Evolutionary conservation across 2,329 filamentous ascomycete genomes (phyloP).

Genomic region (Leptographium flavum): DNA sequence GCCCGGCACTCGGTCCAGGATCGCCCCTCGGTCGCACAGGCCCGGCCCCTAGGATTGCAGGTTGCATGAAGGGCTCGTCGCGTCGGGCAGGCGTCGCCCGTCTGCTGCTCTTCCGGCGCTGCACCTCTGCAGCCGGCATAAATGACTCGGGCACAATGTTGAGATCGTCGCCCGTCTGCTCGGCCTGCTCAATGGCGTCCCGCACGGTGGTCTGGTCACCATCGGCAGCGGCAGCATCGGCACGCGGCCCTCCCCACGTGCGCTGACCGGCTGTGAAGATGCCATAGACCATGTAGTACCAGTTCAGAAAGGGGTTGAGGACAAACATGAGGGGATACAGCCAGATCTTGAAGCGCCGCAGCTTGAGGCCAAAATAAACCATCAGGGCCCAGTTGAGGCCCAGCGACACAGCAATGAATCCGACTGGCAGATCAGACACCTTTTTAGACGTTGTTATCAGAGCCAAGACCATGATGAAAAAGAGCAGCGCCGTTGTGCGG

Average conservation of each 20-base stretch:
- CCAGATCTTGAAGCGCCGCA: slow-evolving; percentile 85
- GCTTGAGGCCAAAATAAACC: slow-evolving; percentile 83
- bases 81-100: slow-evolving; percentile 9
- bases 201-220: slow-evolving; percentile 57
- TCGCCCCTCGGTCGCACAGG: not conserved
- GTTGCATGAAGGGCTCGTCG: not conserved
- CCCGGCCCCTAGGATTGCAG: not conserved
- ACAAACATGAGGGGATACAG: slow-evolving; percentile 93
- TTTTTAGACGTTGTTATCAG: slow-evolving; percentile 72
- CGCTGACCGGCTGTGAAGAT: slow-evolving; percentile 89
- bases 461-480: slow-evolving; percentile 85
- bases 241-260: slow-evolving; percentile 89
- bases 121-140: slow-evolving; percentile 36
- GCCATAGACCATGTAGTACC: slow-evolving; percentile 95
- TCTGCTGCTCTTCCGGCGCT: slow-evolving; percentile 16
- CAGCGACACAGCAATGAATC: slow-evolving; percentile 84
- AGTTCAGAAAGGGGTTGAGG: slow-evolving; percentile 93
- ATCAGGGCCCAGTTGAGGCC: slow-evolving; percentile 91
- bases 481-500: slow-evolving; percentile 80
- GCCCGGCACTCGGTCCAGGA: slow-evolving; percentile 12
- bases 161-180: slow-evolving; percentile 68
- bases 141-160: slow-evolving; percentile 85
- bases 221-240: slow-evolving; percentile 74
- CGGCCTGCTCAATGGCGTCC: slow-evolving; percentile 71
- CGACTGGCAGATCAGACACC: slow-evolving; percentile 67